Evolutionary conservation across 225 moss, liverwort and hornwort genomes (phyloP).

Genomic region (Pseudoscleropodium purum): DNA sequence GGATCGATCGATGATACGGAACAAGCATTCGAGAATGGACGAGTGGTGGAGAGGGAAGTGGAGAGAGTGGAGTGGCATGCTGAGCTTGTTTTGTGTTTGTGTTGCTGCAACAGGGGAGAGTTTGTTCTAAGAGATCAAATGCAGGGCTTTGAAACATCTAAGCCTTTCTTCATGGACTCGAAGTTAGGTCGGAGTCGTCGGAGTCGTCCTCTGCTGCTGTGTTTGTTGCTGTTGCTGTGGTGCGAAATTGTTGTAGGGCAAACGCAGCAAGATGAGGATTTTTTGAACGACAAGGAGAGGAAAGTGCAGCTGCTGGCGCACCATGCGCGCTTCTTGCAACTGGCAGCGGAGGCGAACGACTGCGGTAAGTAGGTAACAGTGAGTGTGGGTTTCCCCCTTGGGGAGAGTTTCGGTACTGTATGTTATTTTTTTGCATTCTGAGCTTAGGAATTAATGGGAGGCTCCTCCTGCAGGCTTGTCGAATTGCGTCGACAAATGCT

Average conservation of each 20-base stretch:
- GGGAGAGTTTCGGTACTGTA: not conserved
- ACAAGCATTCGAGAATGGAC: not conserved
- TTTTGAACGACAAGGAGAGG: constrained; percentile 40
- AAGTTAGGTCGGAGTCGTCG: not conserved
- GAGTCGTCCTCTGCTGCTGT: too few species aligned
- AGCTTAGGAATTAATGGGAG: not conserved
- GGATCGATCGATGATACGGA: not conserved
- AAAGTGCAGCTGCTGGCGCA: constrained; percentile 38
- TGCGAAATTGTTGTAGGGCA: not conserved
- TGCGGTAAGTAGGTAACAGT: constrained; percentile 8
- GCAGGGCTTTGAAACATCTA: not conserved
- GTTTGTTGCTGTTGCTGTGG: constrained; percentile 3
- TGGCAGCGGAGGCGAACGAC: constrained; percentile 33
- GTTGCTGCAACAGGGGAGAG: not conserved
- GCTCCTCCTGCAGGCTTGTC: constrained; percentile 21
- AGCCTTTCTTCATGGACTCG: constrained; percentile 11
- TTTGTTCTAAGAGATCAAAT: not conserved
- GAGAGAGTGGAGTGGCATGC: not conserved
- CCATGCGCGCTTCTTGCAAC: constrained; percentile 40
- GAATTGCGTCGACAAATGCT: constrained; percentile 42
- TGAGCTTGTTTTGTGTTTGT: not conserved
- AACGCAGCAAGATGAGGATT: not conserved
- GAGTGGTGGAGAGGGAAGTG: not conserved
- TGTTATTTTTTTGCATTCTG: not conserved
- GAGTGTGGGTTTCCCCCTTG: too few species aligned